These are phyloP conservation scores for Claviceps capensis DNA, from an alignment of 2,329 filamentous ascomycete species.

Conservation along the genomic window DNA sequence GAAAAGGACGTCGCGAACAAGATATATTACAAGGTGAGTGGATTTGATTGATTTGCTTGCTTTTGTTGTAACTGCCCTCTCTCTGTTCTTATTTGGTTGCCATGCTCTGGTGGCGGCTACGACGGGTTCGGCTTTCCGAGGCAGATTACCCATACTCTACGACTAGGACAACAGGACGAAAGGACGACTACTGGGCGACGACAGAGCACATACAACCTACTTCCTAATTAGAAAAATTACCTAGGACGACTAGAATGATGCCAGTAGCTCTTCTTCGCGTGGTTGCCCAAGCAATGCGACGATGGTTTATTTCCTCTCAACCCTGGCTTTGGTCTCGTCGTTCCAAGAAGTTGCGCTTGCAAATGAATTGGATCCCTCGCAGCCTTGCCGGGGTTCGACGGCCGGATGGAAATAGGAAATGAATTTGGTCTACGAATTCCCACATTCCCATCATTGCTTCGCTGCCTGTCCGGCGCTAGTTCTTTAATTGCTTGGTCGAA, in stretches of 20 bases:
- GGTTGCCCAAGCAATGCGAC: neutral
- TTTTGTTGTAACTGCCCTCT: neutral
- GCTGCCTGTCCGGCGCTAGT: neutral
- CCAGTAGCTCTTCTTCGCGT: neutral
- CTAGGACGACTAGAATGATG: neutral
- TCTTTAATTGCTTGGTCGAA: neutral
- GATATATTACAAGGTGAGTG: slow-evolving; percentile 84
- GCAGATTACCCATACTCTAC: neutral
- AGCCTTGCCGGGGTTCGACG: slow-evolving; percentile 1
- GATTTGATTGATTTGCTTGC: neutral
- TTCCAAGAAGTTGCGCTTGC: neutral
- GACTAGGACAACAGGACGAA: neutral
- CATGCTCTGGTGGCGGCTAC: neutral
- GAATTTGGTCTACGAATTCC: neutral
- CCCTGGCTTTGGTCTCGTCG: neutral
- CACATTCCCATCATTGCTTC: neutral
- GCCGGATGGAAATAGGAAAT: neutral
- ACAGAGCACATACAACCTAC: no score
- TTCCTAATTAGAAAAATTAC: no score
- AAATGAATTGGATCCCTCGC: neutral
- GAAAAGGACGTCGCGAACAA: slow-evolving; percentile 43
- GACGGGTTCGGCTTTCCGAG: neutral
- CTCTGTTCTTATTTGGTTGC: neutral
- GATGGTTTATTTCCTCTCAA: neutral
- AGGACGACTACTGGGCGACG: no score